Conservation (phyloP, 495 filamentous ascomycete genomes). For the Talaromyces borbonicus region DNA sequence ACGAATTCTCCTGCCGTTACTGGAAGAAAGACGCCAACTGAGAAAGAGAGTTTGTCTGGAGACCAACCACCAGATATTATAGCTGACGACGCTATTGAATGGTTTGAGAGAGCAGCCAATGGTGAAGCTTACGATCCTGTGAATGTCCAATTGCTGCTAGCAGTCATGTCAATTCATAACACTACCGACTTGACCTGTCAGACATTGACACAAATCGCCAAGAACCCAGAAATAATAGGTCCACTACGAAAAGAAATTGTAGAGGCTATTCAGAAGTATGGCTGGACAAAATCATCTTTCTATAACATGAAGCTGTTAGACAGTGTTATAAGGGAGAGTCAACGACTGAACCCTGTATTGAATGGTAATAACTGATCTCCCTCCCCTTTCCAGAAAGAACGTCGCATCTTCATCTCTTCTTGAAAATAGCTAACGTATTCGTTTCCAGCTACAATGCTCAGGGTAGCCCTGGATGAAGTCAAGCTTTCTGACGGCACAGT, state of each 20-base stretch:
- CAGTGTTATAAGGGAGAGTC: slow-evolving; percentile 31
- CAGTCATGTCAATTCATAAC: slow-evolving; percentile 2
- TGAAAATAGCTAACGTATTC: too few species aligned
- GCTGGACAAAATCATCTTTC: slow-evolving; percentile 37
- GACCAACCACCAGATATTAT: background rate
- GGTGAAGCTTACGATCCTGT: slow-evolving; percentile 13
- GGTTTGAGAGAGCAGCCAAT: slow-evolving; percentile 13
- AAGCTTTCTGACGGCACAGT: too few species aligned
- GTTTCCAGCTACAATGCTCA: slow-evolving; percentile 36
- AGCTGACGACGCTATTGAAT: slow-evolving; percentile 7
- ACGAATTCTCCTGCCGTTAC: background rate
- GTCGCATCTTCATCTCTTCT: too few species aligned
- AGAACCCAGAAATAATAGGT: slow-evolving; percentile 11
- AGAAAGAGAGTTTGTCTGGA: too few species aligned
- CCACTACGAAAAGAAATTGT: slow-evolving; percentile 30
- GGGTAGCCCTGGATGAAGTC: slow-evolving; percentile 9
- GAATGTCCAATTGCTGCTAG: slow-evolving; percentile 9
- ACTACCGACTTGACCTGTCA: background rate
- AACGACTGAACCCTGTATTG: slow-evolving; percentile 21
- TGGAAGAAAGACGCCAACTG: background rate
- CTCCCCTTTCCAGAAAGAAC: background rate
- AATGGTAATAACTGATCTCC: slow-evolving; percentile 22
- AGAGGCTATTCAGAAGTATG: slow-evolving; percentile 22
- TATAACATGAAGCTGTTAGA: slow-evolving; percentile 42
- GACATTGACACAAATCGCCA: background rate